Evolutionary conservation across 1,284 basidiomycete genomes (phyloP).

Genomic region (Rugosomyces carneus): DNA sequence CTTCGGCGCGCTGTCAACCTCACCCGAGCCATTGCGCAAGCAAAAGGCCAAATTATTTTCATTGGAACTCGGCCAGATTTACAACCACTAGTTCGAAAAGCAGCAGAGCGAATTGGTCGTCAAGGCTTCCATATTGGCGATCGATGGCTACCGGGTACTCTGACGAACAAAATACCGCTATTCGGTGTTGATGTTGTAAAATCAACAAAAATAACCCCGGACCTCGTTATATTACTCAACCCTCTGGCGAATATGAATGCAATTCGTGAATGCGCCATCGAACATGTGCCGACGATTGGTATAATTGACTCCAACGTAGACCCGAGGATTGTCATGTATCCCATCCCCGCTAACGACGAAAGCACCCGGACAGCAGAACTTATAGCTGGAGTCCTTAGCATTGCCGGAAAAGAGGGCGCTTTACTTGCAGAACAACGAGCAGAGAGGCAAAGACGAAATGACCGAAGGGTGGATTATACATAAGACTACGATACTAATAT

Average conservation of each 20-base stretch:
- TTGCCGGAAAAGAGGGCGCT: conserved; percentile 85
- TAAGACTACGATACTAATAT: conserved; percentile 16
- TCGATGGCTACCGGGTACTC: conserved; percentile 89
- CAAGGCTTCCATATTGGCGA: conserved; percentile 83
- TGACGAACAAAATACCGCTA: conserved; percentile 85
- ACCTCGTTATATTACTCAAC: conserved; percentile 87
- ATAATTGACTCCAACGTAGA: conserved; percentile 95
- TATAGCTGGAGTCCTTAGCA: conserved; percentile 84
- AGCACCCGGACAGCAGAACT: conserved; percentile 87
- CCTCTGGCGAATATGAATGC: conserved; percentile 79
- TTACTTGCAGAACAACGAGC: conserved; percentile 28
- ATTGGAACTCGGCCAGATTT: conserved; percentile 84
- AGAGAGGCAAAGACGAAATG: conserved; percentile 16
- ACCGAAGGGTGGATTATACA: conserved; percentile 11
- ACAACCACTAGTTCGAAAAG: conserved; percentile 70
- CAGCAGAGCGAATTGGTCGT: conserved; percentile 72
- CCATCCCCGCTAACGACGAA: conserved; percentile 98
- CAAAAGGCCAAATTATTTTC: conserved; percentile 85
- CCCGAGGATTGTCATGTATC: conserved; percentile 95
- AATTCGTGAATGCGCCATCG: conserved; percentile 80
- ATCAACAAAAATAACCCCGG: conserved; percentile 65
- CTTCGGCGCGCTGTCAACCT: conserved; percentile 88
- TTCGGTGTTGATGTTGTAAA: conserved; percentile 60
- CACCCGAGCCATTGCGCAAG: conserved; percentile 75
- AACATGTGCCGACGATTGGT: conserved; percentile 83